Evolutionary conservation across 257 asterid species (phyloP), one percentile per base, ranked within the genome.

Genomic region (Fraxinus cuspidata): DNA sequence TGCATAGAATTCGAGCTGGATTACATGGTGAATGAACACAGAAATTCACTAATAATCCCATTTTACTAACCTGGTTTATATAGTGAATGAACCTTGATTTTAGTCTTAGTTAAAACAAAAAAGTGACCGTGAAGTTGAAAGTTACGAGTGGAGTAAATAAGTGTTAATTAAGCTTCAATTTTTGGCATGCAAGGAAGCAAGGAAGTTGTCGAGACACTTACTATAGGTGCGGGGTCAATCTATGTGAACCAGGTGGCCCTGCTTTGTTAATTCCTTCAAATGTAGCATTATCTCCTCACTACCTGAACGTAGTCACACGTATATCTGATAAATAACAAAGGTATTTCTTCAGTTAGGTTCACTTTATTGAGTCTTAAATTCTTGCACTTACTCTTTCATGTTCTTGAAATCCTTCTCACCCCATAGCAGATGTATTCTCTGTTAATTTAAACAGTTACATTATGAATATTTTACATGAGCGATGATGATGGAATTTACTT

Each of bases 341-440:
- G 8, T 35, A 35, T 35, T 35, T 31, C 4, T 31, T 31, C 32
- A 31, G 32, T 35, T 6, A 35, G 40, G 10, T 35, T 35, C 8
- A 35, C 40, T 6, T 35, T 35, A 35, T 7, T 35, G 40, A 7
- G 40, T 31, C 32, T 31, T 31, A 31, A 31, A 31, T 31, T 31
- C 4, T 31, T 31, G 40, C 40, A 35, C 40, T 35, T 81, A 92
- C 98, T 86, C 87, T 92, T 92, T 89, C 97, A 90, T 90, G 72
- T 84, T 78, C 82, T 85, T 92, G 86, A 94, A 94, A 85, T 94
- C 98, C 65, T 92, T 84, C 83, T 91, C 96, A 2, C 98, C 98
- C 97, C 98, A 94, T 0, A 94, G 86, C 49, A 94, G 92, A 86
- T 91, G 97, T 82, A 94, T 94, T 83, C 89, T 85, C 97, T 94